Evolutionary conservation across 2,329 filamentous ascomycete species (phyloP).

Genomic region (Aspergillus sclerotialis): DNA sequence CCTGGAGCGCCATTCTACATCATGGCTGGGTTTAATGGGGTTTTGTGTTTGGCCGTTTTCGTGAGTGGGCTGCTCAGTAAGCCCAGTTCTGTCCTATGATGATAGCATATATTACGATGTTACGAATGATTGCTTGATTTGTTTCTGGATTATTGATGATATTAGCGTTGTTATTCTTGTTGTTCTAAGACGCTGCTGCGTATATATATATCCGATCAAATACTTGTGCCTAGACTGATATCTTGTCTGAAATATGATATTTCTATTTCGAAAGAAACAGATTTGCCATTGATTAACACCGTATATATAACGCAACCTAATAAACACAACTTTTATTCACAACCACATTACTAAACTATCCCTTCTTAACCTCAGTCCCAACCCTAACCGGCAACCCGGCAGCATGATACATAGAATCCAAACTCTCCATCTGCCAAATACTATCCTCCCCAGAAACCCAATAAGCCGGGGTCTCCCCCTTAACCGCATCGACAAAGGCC

Average conservation of each 20-base stretch:
- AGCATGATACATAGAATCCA: conserved; percentile 15
- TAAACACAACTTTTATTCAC: neutral
- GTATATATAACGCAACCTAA: neutral
- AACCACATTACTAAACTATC: too few relatives aligned
- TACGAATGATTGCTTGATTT: neutral
- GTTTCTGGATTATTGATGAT: too few relatives aligned
- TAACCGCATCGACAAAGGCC: conserved; percentile 42
- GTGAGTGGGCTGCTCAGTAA: conserved; percentile 17
- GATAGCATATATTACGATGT: neutral
- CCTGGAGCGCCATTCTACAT: conserved; percentile 84
- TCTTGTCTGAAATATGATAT: neutral
- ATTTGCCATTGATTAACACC: neutral
- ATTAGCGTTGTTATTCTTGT: too few relatives aligned
- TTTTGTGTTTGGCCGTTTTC: conserved; percentile 49
- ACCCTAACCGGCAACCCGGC: conserved; percentile 12
- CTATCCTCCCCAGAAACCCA: conserved; percentile 41
- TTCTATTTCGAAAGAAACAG: neutral
- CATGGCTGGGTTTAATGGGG: conserved; percentile 80
- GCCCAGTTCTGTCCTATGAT: neutral
- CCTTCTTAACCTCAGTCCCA: conserved; percentile 2
- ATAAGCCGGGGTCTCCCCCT: conserved; percentile 19
- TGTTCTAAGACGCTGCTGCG: too few relatives aligned
- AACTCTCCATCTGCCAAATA: conserved; percentile 35
- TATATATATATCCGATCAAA: too few relatives aligned
- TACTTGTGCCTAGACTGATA: neutral